These are phyloP conservation scores for Lyophyllum shimeji DNA, from an alignment of 768 basidiomycete genomes.

Conservation along the genomic window DNA sequence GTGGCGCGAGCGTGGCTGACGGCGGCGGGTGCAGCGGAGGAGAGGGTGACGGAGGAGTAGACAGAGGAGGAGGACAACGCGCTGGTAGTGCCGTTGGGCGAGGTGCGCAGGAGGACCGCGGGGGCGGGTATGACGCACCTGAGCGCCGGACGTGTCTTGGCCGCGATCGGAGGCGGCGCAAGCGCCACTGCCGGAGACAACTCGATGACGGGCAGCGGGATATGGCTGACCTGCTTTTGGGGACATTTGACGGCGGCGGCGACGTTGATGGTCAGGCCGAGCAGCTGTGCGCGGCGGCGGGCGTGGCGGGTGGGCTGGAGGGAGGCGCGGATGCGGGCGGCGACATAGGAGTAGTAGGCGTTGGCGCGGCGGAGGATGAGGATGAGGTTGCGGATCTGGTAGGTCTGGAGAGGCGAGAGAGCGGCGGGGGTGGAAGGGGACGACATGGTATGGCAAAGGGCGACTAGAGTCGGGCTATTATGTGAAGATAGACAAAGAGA, in stretches of 20 bases:
- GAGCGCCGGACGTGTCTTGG: constrained; percentile 18
- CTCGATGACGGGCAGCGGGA: constrained; percentile 39
- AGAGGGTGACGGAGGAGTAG: constrained; percentile 6
- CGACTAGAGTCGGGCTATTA: not conserved
- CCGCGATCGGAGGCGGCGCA: constrained; percentile 4
- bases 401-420: constrained; percentile 20
- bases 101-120: constrained; percentile 16
- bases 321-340: constrained; percentile 34
- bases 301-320: constrained; percentile 44
- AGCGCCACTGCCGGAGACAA: constrained; percentile 10
- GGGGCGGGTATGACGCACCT: constrained; percentile 24
- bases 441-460: constrained; percentile 17
- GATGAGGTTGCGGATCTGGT: constrained; percentile 35
- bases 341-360: constrained; percentile 36
- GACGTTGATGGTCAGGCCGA: constrained; percentile 47
- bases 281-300: constrained; percentile 40
- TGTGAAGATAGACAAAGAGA: constrained; percentile 12
- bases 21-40: not conserved
- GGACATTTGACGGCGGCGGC: constrained; percentile 39
- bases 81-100: constrained; percentile 23
- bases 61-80: constrained; percentile 8
- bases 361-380: constrained; percentile 44
- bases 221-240: constrained; percentile 34
- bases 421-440: constrained; percentile 11
- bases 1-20: constrained; percentile 15